A percentile compares a stretch with the other conserved stretches of the same genome.
phyloP scores from a whole-genome alignment of 176 grass and related monocot genomes.

The Elymus sibiricus region DNA sequence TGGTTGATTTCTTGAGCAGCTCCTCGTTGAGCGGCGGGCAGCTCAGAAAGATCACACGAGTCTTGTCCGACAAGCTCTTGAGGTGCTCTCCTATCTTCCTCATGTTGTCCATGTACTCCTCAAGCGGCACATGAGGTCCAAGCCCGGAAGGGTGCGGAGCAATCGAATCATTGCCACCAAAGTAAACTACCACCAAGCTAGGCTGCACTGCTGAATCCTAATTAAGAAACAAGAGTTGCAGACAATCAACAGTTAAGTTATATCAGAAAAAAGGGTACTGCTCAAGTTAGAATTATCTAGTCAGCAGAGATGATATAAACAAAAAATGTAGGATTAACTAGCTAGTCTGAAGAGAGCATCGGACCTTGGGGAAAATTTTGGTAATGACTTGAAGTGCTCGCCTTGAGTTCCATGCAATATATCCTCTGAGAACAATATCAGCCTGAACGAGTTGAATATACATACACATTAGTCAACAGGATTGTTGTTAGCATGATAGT shows the following conservation, averaged over 20 bases:
- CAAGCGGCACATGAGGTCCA: slow-evolving; percentile 81
- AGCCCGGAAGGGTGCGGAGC: slow-evolving; percentile 60
- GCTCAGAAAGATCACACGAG: slow-evolving; percentile 71
- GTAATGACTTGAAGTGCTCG: slow-evolving; percentile 75
- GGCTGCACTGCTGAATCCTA: slow-evolving; percentile 23
- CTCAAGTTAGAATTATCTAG: background rate
- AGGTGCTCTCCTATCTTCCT: slow-evolving; percentile 77
- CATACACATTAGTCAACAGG: background rate
- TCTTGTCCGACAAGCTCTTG: slow-evolving; percentile 70
- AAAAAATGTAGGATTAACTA: background rate
- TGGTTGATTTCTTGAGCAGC: slow-evolving; percentile 43
- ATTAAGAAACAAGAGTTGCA: background rate
- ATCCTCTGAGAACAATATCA: slow-evolving; percentile 83
- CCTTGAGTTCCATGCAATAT: slow-evolving; percentile 84
- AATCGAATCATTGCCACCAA: slow-evolving; percentile 89
- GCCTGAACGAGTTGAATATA: slow-evolving; percentile 48
- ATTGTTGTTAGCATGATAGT: background rate
- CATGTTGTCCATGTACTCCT: slow-evolving; percentile 81
- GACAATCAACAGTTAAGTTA: slow-evolving; percentile 1
- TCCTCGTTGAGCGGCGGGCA: slow-evolving; percentile 87
- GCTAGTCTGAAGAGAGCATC: background rate
- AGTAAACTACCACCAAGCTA: slow-evolving; percentile 84
- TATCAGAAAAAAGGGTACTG: background rate
- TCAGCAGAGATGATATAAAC: background rate
- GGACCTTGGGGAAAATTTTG: slow-evolving; percentile 81